Percentiles rank a stretch among this genome's conserved stretches.
Conservation (phyloP, 177 flowering plant genomes). For the Vitis hybrid region DNA sequence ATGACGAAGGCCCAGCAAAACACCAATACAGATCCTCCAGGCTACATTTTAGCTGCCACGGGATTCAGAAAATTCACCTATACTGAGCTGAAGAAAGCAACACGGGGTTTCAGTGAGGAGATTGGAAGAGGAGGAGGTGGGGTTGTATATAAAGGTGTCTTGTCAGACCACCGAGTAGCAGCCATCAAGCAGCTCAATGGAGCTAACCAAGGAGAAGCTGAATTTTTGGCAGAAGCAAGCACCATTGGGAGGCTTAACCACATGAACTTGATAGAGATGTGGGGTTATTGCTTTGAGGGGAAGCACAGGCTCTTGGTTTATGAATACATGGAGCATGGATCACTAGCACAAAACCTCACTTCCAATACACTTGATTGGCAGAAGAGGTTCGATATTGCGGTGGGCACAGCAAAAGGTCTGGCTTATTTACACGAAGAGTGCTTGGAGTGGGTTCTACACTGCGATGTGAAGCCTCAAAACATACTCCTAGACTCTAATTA, state of each 20-base stretch:
- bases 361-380: conserved; percentile 18
- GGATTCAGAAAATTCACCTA: conserved; percentile 26
- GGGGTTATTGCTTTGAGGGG: conserved; percentile 34
- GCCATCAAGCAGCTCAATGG: conserved; percentile 32
- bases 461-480: conserved; percentile 38
- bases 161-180: conserved; percentile 18
- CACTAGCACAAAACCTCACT: conserved; percentile 16
- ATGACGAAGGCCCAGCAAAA: neutral
- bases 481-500: conserved; percentile 26
- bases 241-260: conserved; percentile 31
- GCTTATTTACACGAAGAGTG: conserved; percentile 40
- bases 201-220: conserved; percentile 30
- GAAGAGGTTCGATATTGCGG: conserved; percentile 26
- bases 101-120: conserved; percentile 21
- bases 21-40: neutral
- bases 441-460: conserved; percentile 39
- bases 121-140: conserved; percentile 35
- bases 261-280: conserved; percentile 34
- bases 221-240: conserved; percentile 32
- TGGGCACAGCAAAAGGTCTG: conserved; percentile 32
- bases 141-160: conserved; percentile 23
- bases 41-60: conserved; percentile 7
- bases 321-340: conserved; percentile 32
- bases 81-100: conserved; percentile 22
- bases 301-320: conserved; percentile 34